Base-by-base conservation (phyloP, 2,329 filamentous ascomycete species). In the Trichoderma sp. region DNA sequence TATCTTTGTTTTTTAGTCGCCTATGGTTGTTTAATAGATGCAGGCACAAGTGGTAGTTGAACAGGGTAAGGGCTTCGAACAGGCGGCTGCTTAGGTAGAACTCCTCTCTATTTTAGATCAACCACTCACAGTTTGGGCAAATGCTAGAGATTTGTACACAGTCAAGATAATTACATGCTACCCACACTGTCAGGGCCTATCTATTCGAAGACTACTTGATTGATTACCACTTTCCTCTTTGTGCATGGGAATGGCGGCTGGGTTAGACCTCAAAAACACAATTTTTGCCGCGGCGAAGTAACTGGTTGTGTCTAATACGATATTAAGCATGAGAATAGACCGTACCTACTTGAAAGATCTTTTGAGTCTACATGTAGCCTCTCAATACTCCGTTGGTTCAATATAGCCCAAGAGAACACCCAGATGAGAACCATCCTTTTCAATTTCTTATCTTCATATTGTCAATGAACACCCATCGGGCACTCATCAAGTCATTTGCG, bases 371-470 rank as follows among this genome's bases (percentile, higher is more conserved):
- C n/a, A n/a, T n/a, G n/a, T n/a, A 5, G 24, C 19, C 49, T 29
- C 40, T 65, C n/a, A 60, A 53, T 21, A 59, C 52, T 11, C 55
- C 65, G 7, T 24, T 58, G 14, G 52, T 65, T 43, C 40, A 65
- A n/a, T 27, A 58, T 4, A 60, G 60, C 4, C 53, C 40, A 13
- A 53, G 13, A 21, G 60, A 64, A 21, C 37, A 47, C 5, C 24
- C 55, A 10, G 63, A 58, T 8, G 63, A 40, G 27, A 55, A 31
- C 5, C 4, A 8, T 47, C 27, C 64, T 21, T 53, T 68, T 21
- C 67, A 59, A 1, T 35, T 29, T 29, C 37, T 68, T 5, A 35
- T 35, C 37, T 31, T 31, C 5, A 31, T 31, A 4, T 29, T 68
- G 10, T 35, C 52, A 5, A 43, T 68, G 16, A 63, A 43, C 6